These are phyloP conservation scores for Fusarium napiforme DNA, from an alignment of 2,329 filamentous ascomycete species.

Conservation along the genomic window DNA sequence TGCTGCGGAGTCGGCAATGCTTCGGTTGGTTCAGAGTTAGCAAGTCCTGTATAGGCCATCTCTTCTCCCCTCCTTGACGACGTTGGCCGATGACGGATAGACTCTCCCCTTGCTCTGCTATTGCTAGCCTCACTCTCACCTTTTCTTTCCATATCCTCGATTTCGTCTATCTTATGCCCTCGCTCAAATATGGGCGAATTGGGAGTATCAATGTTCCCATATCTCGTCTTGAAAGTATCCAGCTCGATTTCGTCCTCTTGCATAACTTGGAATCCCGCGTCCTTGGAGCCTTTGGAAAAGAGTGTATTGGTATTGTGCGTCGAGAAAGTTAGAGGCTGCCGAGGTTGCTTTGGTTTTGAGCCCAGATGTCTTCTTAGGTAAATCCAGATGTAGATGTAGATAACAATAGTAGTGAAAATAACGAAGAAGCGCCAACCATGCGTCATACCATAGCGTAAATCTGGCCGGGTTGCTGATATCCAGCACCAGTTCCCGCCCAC, in stretches of 20 bases:
- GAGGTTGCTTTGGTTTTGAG: not conserved
- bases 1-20: not conserved
- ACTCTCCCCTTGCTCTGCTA: not conserved
- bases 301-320: slow-evolving; percentile 4
- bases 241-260: slow-evolving; percentile 27
- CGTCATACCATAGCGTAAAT: slow-evolving; percentile 56
- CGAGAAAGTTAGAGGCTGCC: slow-evolving; percentile 1
- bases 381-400: slow-evolving; percentile 55
- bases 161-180: slow-evolving; percentile 7
- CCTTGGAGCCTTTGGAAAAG: slow-evolving; percentile 15
- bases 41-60: slow-evolving; percentile 5
- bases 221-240: slow-evolving; percentile 4
- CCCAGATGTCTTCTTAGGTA: slow-evolving; percentile 29
- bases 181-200: slow-evolving; percentile 9
- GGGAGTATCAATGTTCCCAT: not conserved
- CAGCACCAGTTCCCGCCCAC: slow-evolving; percentile 62
- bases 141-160: slow-evolving; percentile 6
- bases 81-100: not conserved
- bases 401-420: slow-evolving; percentile 52
- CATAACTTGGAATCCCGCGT: slow-evolving; percentile 16
- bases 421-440: slow-evolving; percentile 59
- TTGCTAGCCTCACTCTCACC: slow-evolving; percentile 6
- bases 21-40: slow-evolving; percentile 17
- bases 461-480: slow-evolving; percentile 52
- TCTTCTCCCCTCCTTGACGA: slow-evolving; percentile 1